Evolutionary conservation across 2,329 filamentous ascomycete species (phyloP).

Genomic region (Hirsutella minnesotensis): DNA sequence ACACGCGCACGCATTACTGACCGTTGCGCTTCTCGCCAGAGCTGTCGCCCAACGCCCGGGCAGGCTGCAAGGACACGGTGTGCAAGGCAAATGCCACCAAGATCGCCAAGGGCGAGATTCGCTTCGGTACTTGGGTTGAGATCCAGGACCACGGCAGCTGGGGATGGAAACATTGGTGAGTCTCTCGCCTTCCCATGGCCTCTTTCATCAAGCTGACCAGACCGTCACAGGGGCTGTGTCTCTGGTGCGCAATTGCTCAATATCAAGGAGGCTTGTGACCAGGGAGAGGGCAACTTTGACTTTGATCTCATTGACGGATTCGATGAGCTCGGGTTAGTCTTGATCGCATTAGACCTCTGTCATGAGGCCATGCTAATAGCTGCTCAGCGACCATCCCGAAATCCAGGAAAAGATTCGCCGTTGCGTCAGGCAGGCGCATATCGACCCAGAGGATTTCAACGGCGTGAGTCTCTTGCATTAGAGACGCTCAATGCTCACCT

Average conservation of each 20-base stretch:
- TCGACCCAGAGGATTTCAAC: constrained; percentile 78
- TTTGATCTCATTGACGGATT: constrained; percentile 66
- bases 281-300: constrained; percentile 37
- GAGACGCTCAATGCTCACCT: not conserved
- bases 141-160: constrained; percentile 51
- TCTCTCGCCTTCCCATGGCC: too few relatives aligned
- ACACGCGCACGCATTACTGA: not conserved
- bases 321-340: constrained; percentile 49
- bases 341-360: too few relatives aligned
- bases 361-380: constrained; percentile 7
- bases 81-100: constrained; percentile 63
- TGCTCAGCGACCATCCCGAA: constrained; percentile 37
- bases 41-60: constrained; percentile 55
- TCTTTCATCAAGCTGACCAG: too few relatives aligned
- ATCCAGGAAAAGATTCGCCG: constrained; percentile 61
- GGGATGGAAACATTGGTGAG: constrained; percentile 80
- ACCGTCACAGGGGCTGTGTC: constrained; percentile 63
- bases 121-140: constrained; percentile 63
- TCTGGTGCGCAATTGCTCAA: constrained; percentile 64
- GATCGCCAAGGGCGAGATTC: constrained; percentile 67
- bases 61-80: constrained; percentile 58
- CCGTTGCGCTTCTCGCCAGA: constrained; percentile 38
- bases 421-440: constrained; percentile 65
- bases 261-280: constrained; percentile 43
- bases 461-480: constrained; percentile 63